Percentiles rank a stretch among this genome's conserved stretches.
Conservation (phyloP, 208 protist species). For the Leishmania guyanensis region DNA sequence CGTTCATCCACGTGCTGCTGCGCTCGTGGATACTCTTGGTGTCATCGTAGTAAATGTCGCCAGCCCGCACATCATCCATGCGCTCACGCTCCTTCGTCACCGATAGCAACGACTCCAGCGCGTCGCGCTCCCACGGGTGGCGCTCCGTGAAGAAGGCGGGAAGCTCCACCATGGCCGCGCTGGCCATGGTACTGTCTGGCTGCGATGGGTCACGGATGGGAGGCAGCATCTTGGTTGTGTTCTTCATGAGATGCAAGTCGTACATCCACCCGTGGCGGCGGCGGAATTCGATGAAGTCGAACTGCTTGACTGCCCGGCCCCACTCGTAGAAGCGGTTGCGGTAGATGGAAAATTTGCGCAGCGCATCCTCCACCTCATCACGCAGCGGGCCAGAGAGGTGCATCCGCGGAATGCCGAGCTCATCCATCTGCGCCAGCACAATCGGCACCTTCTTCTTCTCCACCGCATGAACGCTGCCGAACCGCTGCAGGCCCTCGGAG, state of each 20-base stretch:
- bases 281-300: slow-evolving; percentile 91
- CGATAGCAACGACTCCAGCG: slow-evolving; percentile 69
- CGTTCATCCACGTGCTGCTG: slow-evolving; percentile 83
- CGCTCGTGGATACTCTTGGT: slow-evolving; percentile 69
- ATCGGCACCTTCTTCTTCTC: slow-evolving; percentile 92
- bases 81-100: slow-evolving; percentile 56
- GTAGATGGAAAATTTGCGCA: slow-evolving; percentile 84
- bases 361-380: slow-evolving; percentile 88
- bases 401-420: slow-evolving; percentile 78
- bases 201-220: slow-evolving; percentile 71
- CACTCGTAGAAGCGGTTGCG: slow-evolving; percentile 84
- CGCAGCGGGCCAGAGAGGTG: slow-evolving; percentile 80
- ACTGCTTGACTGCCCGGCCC: slow-evolving; percentile 90
- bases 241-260: slow-evolving; percentile 85
- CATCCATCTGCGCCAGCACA: slow-evolving; percentile 81
- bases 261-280: slow-evolving; percentile 90
- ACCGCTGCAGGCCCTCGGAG: slow-evolving; percentile 68
- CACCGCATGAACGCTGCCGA: slow-evolving; percentile 76
- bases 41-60: slow-evolving; percentile 87
- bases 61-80: slow-evolving; percentile 73
- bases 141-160: slow-evolving; percentile 82
- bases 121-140: slow-evolving; percentile 70
- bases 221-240: slow-evolving; percentile 65
- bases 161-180: slow-evolving; percentile 61
- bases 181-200: slow-evolving; percentile 54